Evolutionary conservation across 2,329 filamentous ascomycete species (phyloP), one percentile per base, ranked within the genome.

Genomic region (Fusarium liriodendri): DNA sequence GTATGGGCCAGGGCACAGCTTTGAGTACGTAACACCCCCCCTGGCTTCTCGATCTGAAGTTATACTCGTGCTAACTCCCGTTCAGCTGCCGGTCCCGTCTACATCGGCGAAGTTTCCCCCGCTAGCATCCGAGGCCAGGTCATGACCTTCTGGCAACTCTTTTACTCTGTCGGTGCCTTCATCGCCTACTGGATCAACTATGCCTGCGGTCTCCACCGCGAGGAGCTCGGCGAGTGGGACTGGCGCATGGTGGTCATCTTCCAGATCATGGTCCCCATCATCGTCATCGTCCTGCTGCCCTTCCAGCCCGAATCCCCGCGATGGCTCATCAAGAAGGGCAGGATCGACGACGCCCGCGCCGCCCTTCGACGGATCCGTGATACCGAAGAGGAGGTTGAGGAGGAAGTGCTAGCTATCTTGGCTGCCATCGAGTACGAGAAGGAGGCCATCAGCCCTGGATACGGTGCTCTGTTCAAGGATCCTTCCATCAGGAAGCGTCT

Each of bases 241-340:
- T 94, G 92, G 92, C 89, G 88, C 76, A 89, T 93, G 84, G 90
- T 94, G 16, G 89, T 93, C 71, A 90, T 94, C 71, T 93, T 94
- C 85, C 92, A 94, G 82, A 85, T 93, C 58, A 81, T 94, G n/a
- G 87, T 93, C 27, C 92, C 92, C 2, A 73, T 87, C 60, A 76
- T 93, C 67, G 91, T 94, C 80, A 83, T 93, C 25, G 73, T 82
- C 5, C 86, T 91, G 38, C 84, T 94, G 16, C 91, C 91, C 45
- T 92, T 91, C 79, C 88, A 92, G 70, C 91, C 91, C 22, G 92
- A 93, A 79, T 89, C 89, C 5, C 92, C 92, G 20, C 87, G 92
- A 60, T 94, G 92, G 91, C 87, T 88, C 79, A 87, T 94, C 71
- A 87, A 93, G 69, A 87, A 87, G 73, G 85, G 88, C 76, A 86